These are phyloP conservation scores for Pholiota adiposa DNA, from an alignment of 1,284 basidiomycete genomes.

Conservation along the genomic window DNA sequence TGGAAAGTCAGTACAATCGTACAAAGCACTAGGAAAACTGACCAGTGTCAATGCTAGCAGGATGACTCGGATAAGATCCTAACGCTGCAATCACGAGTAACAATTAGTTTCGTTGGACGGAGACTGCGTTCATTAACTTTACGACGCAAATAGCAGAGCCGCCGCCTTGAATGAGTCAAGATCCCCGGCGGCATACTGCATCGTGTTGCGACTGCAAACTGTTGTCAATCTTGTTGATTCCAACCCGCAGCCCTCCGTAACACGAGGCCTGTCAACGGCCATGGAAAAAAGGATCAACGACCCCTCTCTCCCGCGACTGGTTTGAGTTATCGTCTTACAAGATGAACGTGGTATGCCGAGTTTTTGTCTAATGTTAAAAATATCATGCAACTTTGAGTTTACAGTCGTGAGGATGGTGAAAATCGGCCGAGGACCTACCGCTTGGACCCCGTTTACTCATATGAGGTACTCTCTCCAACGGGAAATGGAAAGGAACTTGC, in stretches of 20 bases:
- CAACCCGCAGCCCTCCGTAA: background rate
- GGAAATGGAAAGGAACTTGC: background rate
- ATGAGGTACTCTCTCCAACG: background rate
- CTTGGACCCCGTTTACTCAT: background rate
- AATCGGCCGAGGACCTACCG: background rate
- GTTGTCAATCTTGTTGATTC: background rate
- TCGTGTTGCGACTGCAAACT: background rate
- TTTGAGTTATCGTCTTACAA: background rate
- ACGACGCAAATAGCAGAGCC: background rate
- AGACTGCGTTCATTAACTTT: background rate
- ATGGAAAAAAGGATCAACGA: background rate
- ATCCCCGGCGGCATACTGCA: background rate
- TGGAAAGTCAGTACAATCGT: background rate
- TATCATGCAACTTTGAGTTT: background rate
- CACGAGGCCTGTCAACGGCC: background rate
- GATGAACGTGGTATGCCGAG: background rate
- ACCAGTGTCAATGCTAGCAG: background rate
- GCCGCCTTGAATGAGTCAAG: background rate
- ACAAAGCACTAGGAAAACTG: background rate
- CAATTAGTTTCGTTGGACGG: background rate
- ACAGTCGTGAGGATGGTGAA: background rate
- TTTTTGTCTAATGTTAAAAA: background rate
- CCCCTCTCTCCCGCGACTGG: background rate
- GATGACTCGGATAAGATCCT: background rate
- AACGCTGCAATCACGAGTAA: background rate